Evolutionary conservation across 116 monocot genomes (phyloP), one percentile per base, ranked within the genome.

Genomic region (Trichopus zeylanicus): DNA sequence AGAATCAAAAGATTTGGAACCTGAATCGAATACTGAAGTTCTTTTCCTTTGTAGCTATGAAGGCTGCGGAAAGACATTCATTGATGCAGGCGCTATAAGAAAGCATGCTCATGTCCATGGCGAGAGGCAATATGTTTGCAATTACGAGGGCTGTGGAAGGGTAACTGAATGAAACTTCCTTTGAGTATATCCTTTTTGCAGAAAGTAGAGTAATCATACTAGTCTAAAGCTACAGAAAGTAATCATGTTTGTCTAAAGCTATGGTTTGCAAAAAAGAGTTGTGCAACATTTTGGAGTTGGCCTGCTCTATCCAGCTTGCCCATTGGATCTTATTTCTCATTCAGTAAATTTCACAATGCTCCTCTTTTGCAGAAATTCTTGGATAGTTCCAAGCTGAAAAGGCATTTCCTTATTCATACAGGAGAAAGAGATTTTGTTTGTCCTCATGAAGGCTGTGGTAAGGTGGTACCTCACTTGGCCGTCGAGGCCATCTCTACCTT

Each of bases 351-450:
- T 42, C n/a, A 3, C 23, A 8, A 21, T 1, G n/a, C n/a, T n/a
- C n/a, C n/a, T 49, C 49, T 27, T 29, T 53, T 75, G 68, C 81
- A 93, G 92, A 88, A 93, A 81, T 88, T 88, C 61, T 61, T 83
- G 56, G 92, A 93, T 48, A 86, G 95, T 60, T 95, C 95, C 26
- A 95, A 95, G 76, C 57, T 95, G 63, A 95, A 95, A 75, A 81
- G 95, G 20, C 86, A 95, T 71, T 76, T 71, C 30, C 74, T 95
- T 42, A 82, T 87, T 65, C 90, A 95, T 73, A 95, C 95, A n/a
- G 95, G 95, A 64, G 84, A 81, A 42, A 89, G 69, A 64, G 71
- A 69, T 39, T 89, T 71, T 70, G 46, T 72, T 46, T 95, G 95
- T 51, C 76, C 83, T 31, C 65, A 86, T 70, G 90, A 95, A 90